Conservation (phyloP, 2,329 filamentous ascomycete species). For the Diaporthe sp. region DNA sequence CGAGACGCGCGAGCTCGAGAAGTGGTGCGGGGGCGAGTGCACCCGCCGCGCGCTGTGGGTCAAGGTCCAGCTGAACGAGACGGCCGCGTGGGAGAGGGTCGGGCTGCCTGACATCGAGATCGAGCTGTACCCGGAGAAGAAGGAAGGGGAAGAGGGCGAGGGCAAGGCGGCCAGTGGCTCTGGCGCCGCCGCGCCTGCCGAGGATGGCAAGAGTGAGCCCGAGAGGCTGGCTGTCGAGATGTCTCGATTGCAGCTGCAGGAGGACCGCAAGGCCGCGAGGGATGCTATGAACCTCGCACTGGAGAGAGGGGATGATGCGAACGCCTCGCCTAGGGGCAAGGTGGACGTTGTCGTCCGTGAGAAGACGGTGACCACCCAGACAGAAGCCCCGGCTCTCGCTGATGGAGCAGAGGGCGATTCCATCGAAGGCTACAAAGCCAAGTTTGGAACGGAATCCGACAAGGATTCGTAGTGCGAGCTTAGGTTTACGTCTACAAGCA, state of each 20-base stretch:
- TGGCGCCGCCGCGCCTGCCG: background rate
- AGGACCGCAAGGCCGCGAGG: conserved; percentile 56
- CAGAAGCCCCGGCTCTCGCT: conserved; percentile 54
- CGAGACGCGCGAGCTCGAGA: conserved; percentile 79
- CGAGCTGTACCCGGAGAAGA: conserved; percentile 75
- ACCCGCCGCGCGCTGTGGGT: conserved; percentile 86
- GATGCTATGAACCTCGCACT: conserved; percentile 62
- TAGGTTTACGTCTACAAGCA: conserved; percentile 15
- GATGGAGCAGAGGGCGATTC: conserved; percentile 52
- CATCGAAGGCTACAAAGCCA: conserved; percentile 66
- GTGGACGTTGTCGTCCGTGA: conserved; percentile 67
- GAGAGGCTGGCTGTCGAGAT: conserved; percentile 52
- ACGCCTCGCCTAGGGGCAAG: conserved; percentile 49
- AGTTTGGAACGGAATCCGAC: conserved; percentile 49
- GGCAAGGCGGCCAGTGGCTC: background rate
- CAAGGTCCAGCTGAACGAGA: conserved; percentile 88
- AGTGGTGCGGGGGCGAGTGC: conserved; percentile 89
- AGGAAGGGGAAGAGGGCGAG: conserved; percentile 51
- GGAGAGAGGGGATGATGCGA: conserved; percentile 59
- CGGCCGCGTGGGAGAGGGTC: conserved; percentile 86
- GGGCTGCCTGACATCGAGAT: conserved; percentile 70
- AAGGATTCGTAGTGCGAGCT: background rate
- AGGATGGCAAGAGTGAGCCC: conserved; percentile 38
- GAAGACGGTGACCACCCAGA: conserved; percentile 60
- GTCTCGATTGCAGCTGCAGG: conserved; percentile 60